These are phyloP conservation scores for Geotrichum candidum DNA, from an alignment of 1,139 yeast species.

Conservation along the genomic window DNA sequence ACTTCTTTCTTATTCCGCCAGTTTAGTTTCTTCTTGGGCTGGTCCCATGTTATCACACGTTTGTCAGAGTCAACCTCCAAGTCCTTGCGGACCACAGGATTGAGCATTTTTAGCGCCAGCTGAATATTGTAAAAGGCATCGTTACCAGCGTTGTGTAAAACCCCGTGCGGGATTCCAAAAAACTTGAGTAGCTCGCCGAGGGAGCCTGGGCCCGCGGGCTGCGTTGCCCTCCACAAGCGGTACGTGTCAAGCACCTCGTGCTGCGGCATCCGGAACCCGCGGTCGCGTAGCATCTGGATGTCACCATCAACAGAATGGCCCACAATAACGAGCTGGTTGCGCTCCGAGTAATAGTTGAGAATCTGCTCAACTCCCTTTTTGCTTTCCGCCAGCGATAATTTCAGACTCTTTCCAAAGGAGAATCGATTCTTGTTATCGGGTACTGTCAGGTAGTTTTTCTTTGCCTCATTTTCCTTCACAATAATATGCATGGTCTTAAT, in stretches of 20 bases:
- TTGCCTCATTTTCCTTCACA: slow-evolving; percentile 43
- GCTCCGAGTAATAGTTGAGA: slow-evolving; percentile 14
- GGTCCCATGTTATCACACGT: not conserved
- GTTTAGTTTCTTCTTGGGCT: not conserved
- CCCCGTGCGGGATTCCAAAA: slow-evolving; percentile 54
- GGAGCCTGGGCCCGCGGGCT: slow-evolving; percentile 40
- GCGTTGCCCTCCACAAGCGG: slow-evolving; percentile 36
- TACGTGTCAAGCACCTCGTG: slow-evolving; percentile 47
- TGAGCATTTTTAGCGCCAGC: slow-evolving; percentile 48
- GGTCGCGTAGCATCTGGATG: slow-evolving; percentile 44
- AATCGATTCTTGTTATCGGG: slow-evolving; percentile 55
- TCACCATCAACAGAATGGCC: slow-evolving; percentile 71
- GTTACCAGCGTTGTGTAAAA: slow-evolving; percentile 76
- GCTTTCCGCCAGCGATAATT: slow-evolving; percentile 19
- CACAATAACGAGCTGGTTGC: slow-evolving; percentile 42
- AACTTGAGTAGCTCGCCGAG: slow-evolving; percentile 48
- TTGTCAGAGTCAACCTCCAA: slow-evolving; percentile 28
- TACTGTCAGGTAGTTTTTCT: slow-evolving; percentile 53
- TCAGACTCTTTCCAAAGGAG: slow-evolving; percentile 42
- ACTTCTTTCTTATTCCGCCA: not conserved
- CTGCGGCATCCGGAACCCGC: slow-evolving; percentile 46
- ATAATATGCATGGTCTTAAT: slow-evolving; percentile 43
- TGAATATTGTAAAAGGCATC: slow-evolving; percentile 68
- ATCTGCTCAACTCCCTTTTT: slow-evolving; percentile 15
- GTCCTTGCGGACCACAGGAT: slow-evolving; percentile 44